Conservation (phyloP, 202 grass and related monocot genomes). For the Panicum virgatum region DNA sequence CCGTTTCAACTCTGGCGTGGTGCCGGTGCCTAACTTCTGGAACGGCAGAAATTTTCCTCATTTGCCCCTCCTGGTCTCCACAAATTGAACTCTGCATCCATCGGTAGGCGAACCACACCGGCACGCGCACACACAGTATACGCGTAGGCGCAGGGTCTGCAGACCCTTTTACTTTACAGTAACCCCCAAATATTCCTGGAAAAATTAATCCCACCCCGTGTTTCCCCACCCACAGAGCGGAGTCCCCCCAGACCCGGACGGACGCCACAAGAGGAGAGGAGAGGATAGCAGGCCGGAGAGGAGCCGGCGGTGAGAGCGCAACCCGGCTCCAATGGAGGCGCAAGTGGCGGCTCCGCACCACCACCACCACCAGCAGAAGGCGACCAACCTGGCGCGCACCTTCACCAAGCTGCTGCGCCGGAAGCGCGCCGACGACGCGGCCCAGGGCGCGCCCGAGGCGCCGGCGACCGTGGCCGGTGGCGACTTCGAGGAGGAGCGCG, state of each 20-base stretch:
- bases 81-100: not conserved
- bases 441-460: not conserved
- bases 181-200: slow-evolving; percentile 55
- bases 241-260: no score
- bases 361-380: slow-evolving; percentile 43
- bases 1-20: not conserved
- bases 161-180: slow-evolving; percentile 57
- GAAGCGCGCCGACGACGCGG: slow-evolving; percentile 41
- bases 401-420: slow-evolving; percentile 74
- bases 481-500: slow-evolving; percentile 27
- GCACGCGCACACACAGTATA: not conserved
- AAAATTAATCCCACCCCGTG: slow-evolving; percentile 43
- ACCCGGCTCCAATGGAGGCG: slow-evolving; percentile 52
- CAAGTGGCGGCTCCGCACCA: slow-evolving; percentile 47
- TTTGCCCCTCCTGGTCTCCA: not conserved
- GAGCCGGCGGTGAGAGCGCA: not conserved
- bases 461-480: not conserved
- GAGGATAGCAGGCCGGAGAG: not conserved
- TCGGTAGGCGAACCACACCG: not conserved
- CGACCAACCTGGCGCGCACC: slow-evolving; percentile 54
- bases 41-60: not conserved
- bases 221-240: not conserved
- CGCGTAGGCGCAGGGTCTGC: not conserved
- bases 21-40: not conserved
- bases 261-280: not conserved